Base-by-base conservation (phyloP, 2,329 filamentous ascomycete genomes). In the Aphanoascus verrucosus region DNA sequence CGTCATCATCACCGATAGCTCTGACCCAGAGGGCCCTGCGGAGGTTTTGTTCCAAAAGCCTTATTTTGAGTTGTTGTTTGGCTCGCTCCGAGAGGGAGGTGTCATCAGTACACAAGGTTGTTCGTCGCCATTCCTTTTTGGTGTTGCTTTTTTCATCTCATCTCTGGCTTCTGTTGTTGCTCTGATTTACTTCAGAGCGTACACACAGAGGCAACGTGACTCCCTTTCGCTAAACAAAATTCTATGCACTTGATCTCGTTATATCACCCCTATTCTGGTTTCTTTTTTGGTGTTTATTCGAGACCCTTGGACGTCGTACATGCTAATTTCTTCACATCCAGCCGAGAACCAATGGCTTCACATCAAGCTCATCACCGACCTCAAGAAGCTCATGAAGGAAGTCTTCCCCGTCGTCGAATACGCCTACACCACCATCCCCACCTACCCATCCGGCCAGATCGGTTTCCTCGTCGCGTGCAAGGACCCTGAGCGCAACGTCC, bases 31-130 rank as follows among this genome's bases (percentile, higher is more conserved):
- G 71, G 93, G 93, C 60, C 93, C 93, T 32, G 93, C 93, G 63
- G 90, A 97, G 82, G 85, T 81, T 65, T 81, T 98, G 61, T 98
- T 98, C 85, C 82, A 97, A 81, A 96, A 96, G 80, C 85, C 89
- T 58, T 98, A 98, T 82, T 98, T 97, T 74, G 80, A 96, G 80
- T 84, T 98, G 63, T 81, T 98, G 58, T 79, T 85, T 72, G 86
- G 84, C 67, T 93, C 93, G 65, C 83, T 97, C 64, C 84, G 87
- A 62, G 88, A 95, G 67, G 91, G 90, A 74, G 93, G 93, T 77
- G 89, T 98, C 69, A 97, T 98, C 76, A 91, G 89, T 75, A 98
- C 93, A 70, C 93, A 98, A 96, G 93, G 93, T 98, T 94, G 88
- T 94, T 89, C 81, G 88, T 88, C 79, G 83, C 85, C 79, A 85